Conservation (phyloP, 495 filamentous ascomycete species). For the Aeminium ludgeri region DNA sequence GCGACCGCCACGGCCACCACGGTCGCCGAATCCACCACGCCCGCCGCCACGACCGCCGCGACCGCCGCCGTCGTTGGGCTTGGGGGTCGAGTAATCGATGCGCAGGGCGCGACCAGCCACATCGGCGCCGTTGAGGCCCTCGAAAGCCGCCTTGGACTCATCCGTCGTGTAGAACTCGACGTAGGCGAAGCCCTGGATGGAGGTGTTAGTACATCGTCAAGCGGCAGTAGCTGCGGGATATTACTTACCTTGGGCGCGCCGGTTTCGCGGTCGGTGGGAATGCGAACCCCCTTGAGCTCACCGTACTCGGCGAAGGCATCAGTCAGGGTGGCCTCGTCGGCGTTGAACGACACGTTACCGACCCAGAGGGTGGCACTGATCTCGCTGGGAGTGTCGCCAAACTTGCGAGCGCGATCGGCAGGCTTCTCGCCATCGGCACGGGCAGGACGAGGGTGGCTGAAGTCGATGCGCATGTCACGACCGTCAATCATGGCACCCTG, state of each 20-base stretch:
- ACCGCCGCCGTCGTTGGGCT: slow-evolving; percentile 41
- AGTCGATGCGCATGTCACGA: slow-evolving; percentile 78
- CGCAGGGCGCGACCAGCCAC: slow-evolving; percentile 68
- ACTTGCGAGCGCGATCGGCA: slow-evolving; percentile 52
- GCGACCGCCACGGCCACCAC: slow-evolving; percentile 32
- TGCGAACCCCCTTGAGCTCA: slow-evolving; percentile 57
- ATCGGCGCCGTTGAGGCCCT: slow-evolving; percentile 46
- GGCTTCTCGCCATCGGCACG: slow-evolving; percentile 2
- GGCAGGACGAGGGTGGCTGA: slow-evolving; percentile 52
- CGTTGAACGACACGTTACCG: slow-evolving; percentile 80
- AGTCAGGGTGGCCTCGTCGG: slow-evolving; percentile 55
- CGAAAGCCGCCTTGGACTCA: slow-evolving; percentile 63
- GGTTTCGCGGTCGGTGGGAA: slow-evolving; percentile 78
- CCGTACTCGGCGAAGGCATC: slow-evolving; percentile 59
- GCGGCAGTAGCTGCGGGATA: no score
- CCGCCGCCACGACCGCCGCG: slow-evolving; percentile 30
- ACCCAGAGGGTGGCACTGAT: slow-evolving; percentile 82
- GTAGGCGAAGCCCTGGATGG: slow-evolving; percentile 91
- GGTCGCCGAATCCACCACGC: slow-evolving; percentile 32
- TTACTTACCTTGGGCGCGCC: no score
- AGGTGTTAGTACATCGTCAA: no score
- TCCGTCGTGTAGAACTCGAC: slow-evolving; percentile 70
- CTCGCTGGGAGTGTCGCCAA: slow-evolving; percentile 56
- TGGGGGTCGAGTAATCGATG: slow-evolving; percentile 75
- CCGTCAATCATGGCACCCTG: slow-evolving; percentile 67